Conservation (phyloP, 805 yeast species). For the Cyberlindnera amylophila region DNA sequence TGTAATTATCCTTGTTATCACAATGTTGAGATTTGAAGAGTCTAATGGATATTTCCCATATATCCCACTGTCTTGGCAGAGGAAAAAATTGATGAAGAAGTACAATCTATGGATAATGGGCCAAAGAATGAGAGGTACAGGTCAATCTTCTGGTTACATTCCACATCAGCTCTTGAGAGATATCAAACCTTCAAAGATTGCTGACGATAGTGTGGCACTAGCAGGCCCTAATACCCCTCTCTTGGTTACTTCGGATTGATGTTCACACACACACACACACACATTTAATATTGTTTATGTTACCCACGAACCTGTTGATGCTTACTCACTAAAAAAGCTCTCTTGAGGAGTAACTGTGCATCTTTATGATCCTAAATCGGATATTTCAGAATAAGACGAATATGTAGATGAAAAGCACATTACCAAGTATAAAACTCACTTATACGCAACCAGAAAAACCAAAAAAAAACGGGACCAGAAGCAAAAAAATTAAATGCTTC, state of each 20-base stretch:
- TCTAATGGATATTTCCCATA: constrained; percentile 54
- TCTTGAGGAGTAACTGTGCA: no score
- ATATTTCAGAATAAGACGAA: no score
- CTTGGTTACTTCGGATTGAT: no score
- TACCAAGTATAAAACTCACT: neutral
- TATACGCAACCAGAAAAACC: neutral
- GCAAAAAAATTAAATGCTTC: constrained; percentile 41
- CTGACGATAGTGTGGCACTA: no score
- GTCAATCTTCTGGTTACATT: constrained; percentile 10
- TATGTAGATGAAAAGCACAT: no score
- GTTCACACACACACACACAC: no score
- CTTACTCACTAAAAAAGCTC: no score
- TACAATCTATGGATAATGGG: constrained; percentile 17
- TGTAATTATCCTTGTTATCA: constrained; percentile 39
- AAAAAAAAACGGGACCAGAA: neutral
- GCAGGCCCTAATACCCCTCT: no score
- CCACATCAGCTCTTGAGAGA: constrained; percentile 10
- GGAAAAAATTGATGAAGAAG: constrained; percentile 44
- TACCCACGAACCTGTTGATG: no score
- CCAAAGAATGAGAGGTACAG: constrained; percentile 5
- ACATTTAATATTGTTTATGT: no score
- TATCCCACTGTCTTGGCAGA: constrained; percentile 60
- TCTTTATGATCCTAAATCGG: no score
- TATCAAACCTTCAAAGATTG: no score
- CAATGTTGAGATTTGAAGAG: constrained; percentile 49